Percentiles rank a stretch among this genome's conserved stretches.
Conservation (phyloP, 176 grass and related monocot species). For the Triticum dicoccoides region DNA sequence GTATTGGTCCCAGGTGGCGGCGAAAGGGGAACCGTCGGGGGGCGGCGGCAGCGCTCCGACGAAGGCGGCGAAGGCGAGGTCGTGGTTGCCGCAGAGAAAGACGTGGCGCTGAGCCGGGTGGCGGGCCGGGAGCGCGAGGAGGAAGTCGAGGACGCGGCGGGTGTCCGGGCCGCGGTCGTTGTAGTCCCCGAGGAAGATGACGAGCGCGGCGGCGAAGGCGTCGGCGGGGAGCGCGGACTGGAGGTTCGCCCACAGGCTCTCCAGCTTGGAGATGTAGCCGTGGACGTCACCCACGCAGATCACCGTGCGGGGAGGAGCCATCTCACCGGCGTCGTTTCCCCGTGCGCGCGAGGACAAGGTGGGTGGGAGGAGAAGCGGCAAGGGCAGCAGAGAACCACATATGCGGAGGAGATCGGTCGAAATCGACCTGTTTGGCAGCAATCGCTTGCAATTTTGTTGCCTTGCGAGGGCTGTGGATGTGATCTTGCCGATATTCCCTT, state of each 20-base stretch:
- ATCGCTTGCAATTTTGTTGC: background rate
- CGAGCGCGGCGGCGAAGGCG: constrained; percentile 73
- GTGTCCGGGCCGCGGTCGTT: constrained; percentile 73
- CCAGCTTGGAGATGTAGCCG: constrained; percentile 82
- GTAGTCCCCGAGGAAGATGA: constrained; percentile 98
- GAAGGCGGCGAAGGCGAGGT: constrained; percentile 88
- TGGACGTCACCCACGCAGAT: constrained; percentile 92
- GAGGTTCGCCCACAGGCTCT: constrained; percentile 78
- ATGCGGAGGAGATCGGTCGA: background rate
- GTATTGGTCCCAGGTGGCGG: constrained; percentile 77
- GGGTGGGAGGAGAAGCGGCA: background rate
- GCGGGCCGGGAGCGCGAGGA: constrained; percentile 51
- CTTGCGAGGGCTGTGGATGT: background rate
- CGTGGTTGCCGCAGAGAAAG: constrained; percentile 97
- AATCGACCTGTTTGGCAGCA: constrained; percentile 16
- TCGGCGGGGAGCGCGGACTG: constrained; percentile 39
- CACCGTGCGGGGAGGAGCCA: constrained; percentile 46
- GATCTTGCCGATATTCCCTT: background rate
- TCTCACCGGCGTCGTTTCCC: background rate
- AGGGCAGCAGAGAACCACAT: background rate
- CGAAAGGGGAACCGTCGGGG: constrained; percentile 53
- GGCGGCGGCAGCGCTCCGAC: constrained; percentile 70
- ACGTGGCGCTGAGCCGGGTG: constrained; percentile 75
- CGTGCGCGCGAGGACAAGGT: background rate
- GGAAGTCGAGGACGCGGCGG: constrained; percentile 64